Conservation (phyloP, 192 early-diverging fungal species). For the Coemansia sp. region DNA sequence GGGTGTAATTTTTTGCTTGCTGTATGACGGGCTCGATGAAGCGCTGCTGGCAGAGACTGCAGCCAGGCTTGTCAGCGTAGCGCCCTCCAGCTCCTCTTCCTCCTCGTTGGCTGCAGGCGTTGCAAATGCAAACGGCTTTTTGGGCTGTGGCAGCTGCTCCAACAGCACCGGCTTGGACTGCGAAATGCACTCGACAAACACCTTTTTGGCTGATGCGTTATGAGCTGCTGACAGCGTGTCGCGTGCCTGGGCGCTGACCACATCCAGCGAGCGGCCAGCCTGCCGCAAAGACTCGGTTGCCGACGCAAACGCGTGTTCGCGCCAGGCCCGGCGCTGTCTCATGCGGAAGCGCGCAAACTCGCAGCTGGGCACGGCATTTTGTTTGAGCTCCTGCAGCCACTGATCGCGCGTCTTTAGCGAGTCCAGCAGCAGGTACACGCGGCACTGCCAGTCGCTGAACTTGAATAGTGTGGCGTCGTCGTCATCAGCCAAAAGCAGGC, state of each 20-base stretch:
- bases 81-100: conserved; percentile 28
- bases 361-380: conserved; percentile 37
- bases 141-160: neutral
- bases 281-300: conserved; percentile 32
- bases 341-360: conserved; percentile 41
- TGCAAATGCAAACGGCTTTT: conserved; percentile 1
- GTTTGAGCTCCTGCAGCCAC: conserved; percentile 43
- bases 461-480: conserved; percentile 32
- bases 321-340: conserved; percentile 31
- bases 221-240: conserved; percentile 23
- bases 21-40: neutral
- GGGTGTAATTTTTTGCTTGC: conserved; percentile 2
- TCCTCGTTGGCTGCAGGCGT: neutral
- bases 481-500: conserved; percentile 11
- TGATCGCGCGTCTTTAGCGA: conserved; percentile 36
- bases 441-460: conserved; percentile 52
- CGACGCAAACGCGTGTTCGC: conserved; percentile 21
- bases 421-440: conserved; percentile 49
- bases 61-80: conserved; percentile 33
- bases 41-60: neutral
- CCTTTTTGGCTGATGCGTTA: conserved; percentile 35
- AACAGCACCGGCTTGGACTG: neutral
- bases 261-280: conserved; percentile 30
- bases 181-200: conserved; percentile 21
- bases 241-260: conserved; percentile 18